Evolutionary conservation across 163 green algal genomes (phyloP).

Genomic region (Coccomyxa subellipsoidea): DNA sequence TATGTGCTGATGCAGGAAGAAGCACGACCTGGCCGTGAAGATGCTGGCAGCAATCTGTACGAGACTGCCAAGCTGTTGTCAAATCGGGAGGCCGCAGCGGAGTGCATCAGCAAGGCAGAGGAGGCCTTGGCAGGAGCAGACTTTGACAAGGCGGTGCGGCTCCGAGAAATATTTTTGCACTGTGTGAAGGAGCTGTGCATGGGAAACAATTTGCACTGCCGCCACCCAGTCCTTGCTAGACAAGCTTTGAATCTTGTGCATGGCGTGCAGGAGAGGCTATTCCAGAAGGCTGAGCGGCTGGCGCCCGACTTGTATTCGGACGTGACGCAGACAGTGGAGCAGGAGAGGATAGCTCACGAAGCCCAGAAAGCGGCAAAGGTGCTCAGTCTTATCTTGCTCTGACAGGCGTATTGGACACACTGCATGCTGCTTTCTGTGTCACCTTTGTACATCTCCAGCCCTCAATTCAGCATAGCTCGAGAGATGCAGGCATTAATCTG

Average conservation of each 20-base stretch:
- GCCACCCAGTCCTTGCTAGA: slow-evolving; percentile 1
- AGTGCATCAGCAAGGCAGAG: slow-evolving; percentile 5
- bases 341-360: not conserved
- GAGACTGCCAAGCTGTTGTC: slow-evolving; percentile 9
- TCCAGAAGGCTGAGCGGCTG: slow-evolving; percentile 25
- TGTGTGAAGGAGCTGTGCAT: no score
- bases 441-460: no score
- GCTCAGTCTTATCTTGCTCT: not conserved
- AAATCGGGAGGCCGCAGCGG: slow-evolving; percentile 20
- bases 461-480: no score
- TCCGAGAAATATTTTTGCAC: not conserved
- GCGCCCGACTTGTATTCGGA: slow-evolving; percentile 9
- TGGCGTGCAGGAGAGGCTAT: slow-evolving; percentile 7
- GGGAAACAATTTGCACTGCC: no score
- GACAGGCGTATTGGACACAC: not conserved
- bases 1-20: not conserved
- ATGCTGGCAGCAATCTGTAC: slow-evolving; percentile 15
- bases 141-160: not conserved
- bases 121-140: not conserved
- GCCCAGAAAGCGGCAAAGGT: not conserved
- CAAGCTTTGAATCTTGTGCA: not conserved
- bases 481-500: no score
- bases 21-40: no score
- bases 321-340: not conserved
- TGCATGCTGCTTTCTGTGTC: no score